Evolutionary conservation across 176 grass and related monocot species (phyloP).

Genomic region (Otatea glauca): DNA sequence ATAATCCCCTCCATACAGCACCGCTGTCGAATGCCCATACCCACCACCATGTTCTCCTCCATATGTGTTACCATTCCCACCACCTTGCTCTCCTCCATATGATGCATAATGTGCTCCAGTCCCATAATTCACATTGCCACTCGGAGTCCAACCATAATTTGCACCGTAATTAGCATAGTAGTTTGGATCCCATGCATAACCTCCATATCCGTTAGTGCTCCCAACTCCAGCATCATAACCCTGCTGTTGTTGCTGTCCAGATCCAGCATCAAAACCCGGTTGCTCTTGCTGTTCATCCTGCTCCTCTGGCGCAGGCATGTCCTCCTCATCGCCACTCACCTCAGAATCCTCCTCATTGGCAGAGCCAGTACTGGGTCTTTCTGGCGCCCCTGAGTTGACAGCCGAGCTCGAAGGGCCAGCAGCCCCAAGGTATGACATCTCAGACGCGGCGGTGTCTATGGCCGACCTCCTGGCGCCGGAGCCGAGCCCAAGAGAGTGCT

Average conservation of each 20-base stretch:
- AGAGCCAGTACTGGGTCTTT: not conserved
- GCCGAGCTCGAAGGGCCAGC: slow-evolving; percentile 11
- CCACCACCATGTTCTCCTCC: slow-evolving; percentile 32
- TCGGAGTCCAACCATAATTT: slow-evolving; percentile 61
- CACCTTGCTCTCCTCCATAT: slow-evolving; percentile 50
- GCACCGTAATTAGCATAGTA: slow-evolving; percentile 47
- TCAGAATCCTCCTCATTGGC: not conserved
- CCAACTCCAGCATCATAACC: slow-evolving; percentile 49
- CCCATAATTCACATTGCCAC: slow-evolving; percentile 38
- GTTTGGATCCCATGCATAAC: slow-evolving; percentile 61
- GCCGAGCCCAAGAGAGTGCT: slow-evolving; percentile 69
- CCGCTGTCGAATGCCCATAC: not conserved
- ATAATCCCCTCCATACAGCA: slow-evolving; percentile 42
- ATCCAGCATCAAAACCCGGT: slow-evolving; percentile 15
- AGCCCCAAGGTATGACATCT: slow-evolving; percentile 10
- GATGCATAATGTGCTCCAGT: slow-evolving; percentile 36
- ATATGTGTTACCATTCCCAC: slow-evolving; percentile 29
- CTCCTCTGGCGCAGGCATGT: slow-evolving; percentile 39
- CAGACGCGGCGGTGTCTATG: slow-evolving; percentile 44
- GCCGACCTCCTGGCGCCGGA: slow-evolving; percentile 44
- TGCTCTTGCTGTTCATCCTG: slow-evolving; percentile 57
- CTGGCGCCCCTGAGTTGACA: not conserved
- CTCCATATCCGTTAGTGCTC: slow-evolving; percentile 37
- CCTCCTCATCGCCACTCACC: slow-evolving; percentile 31
- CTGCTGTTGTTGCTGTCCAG: slow-evolving; percentile 46